These are phyloP conservation scores for Cladophialophora immunda DNA, from an alignment of 2,329 filamentous ascomycete genomes.

Conservation along the genomic window DNA sequence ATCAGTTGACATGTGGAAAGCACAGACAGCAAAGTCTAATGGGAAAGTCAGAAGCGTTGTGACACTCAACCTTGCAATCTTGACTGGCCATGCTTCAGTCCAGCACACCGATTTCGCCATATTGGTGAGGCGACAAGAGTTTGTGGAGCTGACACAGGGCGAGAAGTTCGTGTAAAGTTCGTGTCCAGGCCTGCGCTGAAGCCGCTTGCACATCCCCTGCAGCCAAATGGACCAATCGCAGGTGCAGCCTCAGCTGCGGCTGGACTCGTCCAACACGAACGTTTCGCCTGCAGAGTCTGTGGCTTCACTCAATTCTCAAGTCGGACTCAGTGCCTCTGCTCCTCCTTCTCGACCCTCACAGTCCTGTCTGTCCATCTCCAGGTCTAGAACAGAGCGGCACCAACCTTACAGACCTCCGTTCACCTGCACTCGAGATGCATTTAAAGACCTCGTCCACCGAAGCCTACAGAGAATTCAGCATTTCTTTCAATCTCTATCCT, in stretches of 20 bases:
- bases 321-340: neutral
- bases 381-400: neutral
- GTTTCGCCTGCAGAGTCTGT: neutral
- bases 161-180: neutral
- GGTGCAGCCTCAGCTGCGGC: constrained; percentile 8
- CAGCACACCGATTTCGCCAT: neutral
- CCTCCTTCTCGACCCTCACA: neutral
- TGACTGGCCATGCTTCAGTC: neutral
- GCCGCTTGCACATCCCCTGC: neutral
- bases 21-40: neutral
- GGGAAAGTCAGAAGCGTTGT: neutral
- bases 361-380: neutral
- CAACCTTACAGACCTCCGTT: neutral
- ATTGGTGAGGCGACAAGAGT: neutral
- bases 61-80: neutral
- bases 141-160: neutral
- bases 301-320: neutral
- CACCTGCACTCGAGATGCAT: constrained; percentile 4
- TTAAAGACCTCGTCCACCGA: constrained; percentile 3
- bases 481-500: constrained; percentile 4
- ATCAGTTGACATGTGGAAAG: neutral
- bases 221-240: neutral
- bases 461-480: neutral
- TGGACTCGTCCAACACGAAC: neutral
- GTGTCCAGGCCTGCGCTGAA: neutral